Conservation (phyloP, 371 early-diverging fungal genomes). For the Haplosporangium sp. region DNA sequence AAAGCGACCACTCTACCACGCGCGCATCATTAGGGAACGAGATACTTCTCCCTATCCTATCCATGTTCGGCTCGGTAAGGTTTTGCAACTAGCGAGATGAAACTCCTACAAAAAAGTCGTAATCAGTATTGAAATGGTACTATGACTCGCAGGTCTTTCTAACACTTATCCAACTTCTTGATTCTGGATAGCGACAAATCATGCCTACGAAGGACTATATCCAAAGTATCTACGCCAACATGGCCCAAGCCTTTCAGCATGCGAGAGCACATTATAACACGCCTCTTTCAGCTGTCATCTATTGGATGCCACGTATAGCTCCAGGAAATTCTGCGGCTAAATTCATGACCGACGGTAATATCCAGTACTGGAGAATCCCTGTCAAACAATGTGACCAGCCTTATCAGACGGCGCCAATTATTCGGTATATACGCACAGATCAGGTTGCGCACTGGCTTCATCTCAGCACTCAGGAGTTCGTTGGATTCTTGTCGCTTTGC, state of each 20-base stretch:
- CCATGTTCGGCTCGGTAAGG: no score
- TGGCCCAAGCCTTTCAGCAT: not conserved
- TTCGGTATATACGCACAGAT: constrained; percentile 18
- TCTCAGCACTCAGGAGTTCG: constrained; percentile 13
- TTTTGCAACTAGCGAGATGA: no score
- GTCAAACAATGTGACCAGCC: not conserved
- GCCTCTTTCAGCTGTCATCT: constrained; percentile 17
- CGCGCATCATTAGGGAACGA: no score
- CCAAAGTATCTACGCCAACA: not conserved
- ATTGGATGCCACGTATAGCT: constrained; percentile 27
- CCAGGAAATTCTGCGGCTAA: not conserved
- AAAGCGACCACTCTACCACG: no score
- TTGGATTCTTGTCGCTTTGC: constrained; percentile 28
- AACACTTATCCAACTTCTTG: no score
- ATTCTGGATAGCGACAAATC: no score
- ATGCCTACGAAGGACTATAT: not conserved
- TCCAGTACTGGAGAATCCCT: constrained; percentile 14
- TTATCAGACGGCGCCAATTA: constrained; percentile 1
- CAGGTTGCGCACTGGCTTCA: constrained; percentile 43
- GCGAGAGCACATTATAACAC: constrained; percentile 3
- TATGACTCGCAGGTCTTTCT: no score
- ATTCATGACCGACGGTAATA: not conserved
- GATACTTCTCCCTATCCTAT: no score
- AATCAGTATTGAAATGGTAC: no score
- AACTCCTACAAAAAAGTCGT: no score